Percentiles rank a stretch among this genome's conserved stretches.
phyloP scores from a whole-genome alignment of 306 rosid genomes.

The Begonia masoniana region DNA sequence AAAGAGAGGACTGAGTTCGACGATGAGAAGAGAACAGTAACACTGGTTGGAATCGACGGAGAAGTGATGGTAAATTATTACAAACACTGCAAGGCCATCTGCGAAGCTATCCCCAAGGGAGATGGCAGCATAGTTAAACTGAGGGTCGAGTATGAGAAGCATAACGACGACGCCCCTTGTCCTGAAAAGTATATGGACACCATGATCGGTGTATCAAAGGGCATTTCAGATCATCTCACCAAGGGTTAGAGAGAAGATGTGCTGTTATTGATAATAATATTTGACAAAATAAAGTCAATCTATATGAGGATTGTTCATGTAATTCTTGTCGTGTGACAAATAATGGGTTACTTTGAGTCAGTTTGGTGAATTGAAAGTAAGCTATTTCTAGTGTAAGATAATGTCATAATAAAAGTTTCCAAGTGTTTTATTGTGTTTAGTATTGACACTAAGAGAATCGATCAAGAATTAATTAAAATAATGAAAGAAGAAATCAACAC shows the following conservation, averaged over 20 bases:
- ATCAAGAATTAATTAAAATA: too few relatives aligned
- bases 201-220: slow-evolving; percentile 19
- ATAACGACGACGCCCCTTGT: slow-evolving; percentile 7
- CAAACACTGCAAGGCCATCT: slow-evolving; percentile 14
- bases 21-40: slow-evolving; percentile 8
- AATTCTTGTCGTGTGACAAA: too few relatives aligned
- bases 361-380: too few relatives aligned
- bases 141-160: slow-evolving; percentile 21
- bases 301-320: too few relatives aligned
- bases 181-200: slow-evolving; percentile 16
- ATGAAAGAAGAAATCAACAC: too few relatives aligned
- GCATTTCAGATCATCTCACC: slow-evolving; percentile 17
- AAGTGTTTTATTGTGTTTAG: too few relatives aligned
- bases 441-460: too few relatives aligned
- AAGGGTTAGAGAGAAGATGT: neutral
- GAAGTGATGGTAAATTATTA: slow-evolving; percentile 13
- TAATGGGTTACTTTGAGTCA: too few relatives aligned
- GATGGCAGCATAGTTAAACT: slow-evolving; percentile 6
- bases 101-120: slow-evolving; percentile 14
- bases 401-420: too few relatives aligned
- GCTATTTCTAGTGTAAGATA: too few relatives aligned
- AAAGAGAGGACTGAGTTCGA: slow-evolving; percentile 18
- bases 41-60: slow-evolving; percentile 17
- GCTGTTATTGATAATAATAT: too few relatives aligned
- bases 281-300: too few relatives aligned